These are phyloP conservation scores for Termitomyces sp. DNA, from an alignment of 768 basidiomycete species.

Conservation along the genomic window DNA sequence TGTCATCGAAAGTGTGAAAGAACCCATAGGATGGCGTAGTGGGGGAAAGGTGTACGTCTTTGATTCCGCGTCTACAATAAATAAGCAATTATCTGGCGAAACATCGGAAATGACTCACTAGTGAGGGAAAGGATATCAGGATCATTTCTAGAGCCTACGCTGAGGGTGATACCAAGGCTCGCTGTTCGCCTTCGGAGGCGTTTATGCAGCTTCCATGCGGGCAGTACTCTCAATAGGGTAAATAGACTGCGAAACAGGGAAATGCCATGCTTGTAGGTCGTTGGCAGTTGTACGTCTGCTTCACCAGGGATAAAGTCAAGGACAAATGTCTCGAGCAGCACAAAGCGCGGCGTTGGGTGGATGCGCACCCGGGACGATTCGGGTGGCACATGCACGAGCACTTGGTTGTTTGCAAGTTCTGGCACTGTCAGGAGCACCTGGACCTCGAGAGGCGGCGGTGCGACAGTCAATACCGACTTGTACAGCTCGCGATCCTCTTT, in stretches of 20 bases:
- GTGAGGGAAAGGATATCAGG: slow-evolving; percentile 14
- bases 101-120: slow-evolving; percentile 9
- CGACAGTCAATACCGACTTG: slow-evolving; percentile 45
- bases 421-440: slow-evolving; percentile 70
- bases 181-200: slow-evolving; percentile 42
- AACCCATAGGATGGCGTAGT: slow-evolving; percentile 63
- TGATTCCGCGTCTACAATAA: slow-evolving; percentile 33
- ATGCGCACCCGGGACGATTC: slow-evolving; percentile 57
- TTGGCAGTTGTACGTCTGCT: slow-evolving; percentile 57
- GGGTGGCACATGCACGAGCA: slow-evolving; percentile 60
- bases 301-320: slow-evolving; percentile 36
- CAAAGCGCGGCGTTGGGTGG: slow-evolving; percentile 60
- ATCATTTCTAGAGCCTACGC: slow-evolving; percentile 29
- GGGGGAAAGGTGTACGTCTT: slow-evolving; percentile 57
- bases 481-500: slow-evolving; percentile 56
- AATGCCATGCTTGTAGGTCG: slow-evolving; percentile 83
- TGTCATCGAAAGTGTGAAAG: slow-evolving; percentile 52
- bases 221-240: slow-evolving; percentile 67
- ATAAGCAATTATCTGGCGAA: slow-evolving; percentile 30
- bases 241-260: slow-evolving; percentile 74
- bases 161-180: slow-evolving; percentile 43
- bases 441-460: slow-evolving; percentile 50
- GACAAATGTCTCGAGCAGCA: slow-evolving; percentile 70
- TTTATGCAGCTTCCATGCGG: slow-evolving; percentile 69
- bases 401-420: slow-evolving; percentile 63